These are phyloP conservation scores for Fomitopsis betulina DNA, from an alignment of 1,284 basidiomycete genomes.

Conservation along the genomic window DNA sequence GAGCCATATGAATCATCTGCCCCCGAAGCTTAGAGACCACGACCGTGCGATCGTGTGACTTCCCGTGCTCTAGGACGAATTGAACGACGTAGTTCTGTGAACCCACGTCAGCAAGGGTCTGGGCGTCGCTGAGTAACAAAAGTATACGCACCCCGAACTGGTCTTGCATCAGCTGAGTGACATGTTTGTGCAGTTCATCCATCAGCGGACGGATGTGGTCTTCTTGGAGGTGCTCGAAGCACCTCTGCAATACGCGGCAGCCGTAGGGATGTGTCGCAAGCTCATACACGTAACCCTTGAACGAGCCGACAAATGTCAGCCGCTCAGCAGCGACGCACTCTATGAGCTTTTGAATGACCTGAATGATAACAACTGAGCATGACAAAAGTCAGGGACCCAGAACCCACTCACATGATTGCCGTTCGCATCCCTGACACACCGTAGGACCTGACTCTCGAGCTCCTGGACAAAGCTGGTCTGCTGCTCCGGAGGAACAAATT, in stretches of 20 bases:
- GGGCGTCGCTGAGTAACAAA: background rate
- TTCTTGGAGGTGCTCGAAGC: slow-evolving; percentile 81
- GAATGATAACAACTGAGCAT: slow-evolving; percentile 7
- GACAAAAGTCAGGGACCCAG: background rate
- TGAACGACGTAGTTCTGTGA: slow-evolving; percentile 91
- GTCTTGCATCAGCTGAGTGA: slow-evolving; percentile 75
- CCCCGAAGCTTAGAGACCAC: slow-evolving; percentile 76
- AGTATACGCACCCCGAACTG: slow-evolving; percentile 74
- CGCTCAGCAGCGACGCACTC: slow-evolving; percentile 75
- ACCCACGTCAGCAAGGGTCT: background rate
- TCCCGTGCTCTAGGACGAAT: slow-evolving; percentile 85
- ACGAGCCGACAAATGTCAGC: slow-evolving; percentile 75
- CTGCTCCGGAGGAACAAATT: slow-evolving; percentile 75
- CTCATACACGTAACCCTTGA: slow-evolving; percentile 80
- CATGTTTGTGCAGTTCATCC: slow-evolving; percentile 79
- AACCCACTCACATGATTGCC: slow-evolving; percentile 81
- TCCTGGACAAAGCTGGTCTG: slow-evolving; percentile 76
- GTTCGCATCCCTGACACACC: slow-evolving; percentile 90
- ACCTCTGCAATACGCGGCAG: slow-evolving; percentile 92
- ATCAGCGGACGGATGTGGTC: slow-evolving; percentile 70
- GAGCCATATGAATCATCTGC: slow-evolving; percentile 74
- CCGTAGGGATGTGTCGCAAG: slow-evolving; percentile 91
- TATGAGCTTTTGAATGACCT: slow-evolving; percentile 83
- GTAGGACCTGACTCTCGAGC: slow-evolving; percentile 78
- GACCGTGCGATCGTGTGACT: slow-evolving; percentile 60